Evolutionary conservation across 495 filamentous ascomycete species (phyloP).

Genomic region (Aspergillus leporis): DNA sequence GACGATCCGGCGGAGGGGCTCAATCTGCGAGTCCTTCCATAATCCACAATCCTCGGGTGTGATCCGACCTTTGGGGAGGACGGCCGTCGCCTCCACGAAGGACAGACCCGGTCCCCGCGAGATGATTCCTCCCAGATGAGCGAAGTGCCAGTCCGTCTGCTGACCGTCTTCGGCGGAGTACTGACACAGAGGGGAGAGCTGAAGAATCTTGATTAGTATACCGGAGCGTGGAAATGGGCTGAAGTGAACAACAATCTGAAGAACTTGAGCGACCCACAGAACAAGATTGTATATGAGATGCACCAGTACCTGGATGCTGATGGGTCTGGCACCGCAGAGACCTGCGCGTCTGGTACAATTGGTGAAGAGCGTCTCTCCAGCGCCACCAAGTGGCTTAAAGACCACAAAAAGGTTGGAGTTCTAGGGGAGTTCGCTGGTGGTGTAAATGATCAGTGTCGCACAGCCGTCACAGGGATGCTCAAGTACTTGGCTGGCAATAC

Average conservation of each 20-base stretch:
- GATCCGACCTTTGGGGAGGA: constrained; percentile 73
- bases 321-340: constrained; percentile 58
- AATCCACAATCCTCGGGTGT: constrained; percentile 70
- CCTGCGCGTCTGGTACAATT: constrained; percentile 62
- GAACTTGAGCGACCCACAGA: constrained; percentile 56
- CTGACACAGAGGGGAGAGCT: constrained; percentile 65
- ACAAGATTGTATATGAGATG: constrained; percentile 61
- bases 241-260: constrained; percentile 54
- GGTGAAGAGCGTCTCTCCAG: constrained; percentile 58
- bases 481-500: constrained; percentile 53
- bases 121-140: constrained; percentile 58
- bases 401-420: constrained; percentile 62
- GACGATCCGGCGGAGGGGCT: constrained; percentile 56
- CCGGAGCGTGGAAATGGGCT: constrained; percentile 62
- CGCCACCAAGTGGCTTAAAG: constrained; percentile 68
- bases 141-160: constrained; percentile 63
- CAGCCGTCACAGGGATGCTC: constrained; percentile 63
- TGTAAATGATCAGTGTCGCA: constrained; percentile 61
- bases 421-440: constrained; percentile 71
- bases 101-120: constrained; percentile 66
- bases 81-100: constrained; percentile 73
- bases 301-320: constrained; percentile 56
- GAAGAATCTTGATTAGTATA: background rate
- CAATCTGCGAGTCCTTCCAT: constrained; percentile 75
- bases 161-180: constrained; percentile 67